Conservation (phyloP, 2,329 filamentous ascomycete species). For the Endothia cerciana region DNA sequence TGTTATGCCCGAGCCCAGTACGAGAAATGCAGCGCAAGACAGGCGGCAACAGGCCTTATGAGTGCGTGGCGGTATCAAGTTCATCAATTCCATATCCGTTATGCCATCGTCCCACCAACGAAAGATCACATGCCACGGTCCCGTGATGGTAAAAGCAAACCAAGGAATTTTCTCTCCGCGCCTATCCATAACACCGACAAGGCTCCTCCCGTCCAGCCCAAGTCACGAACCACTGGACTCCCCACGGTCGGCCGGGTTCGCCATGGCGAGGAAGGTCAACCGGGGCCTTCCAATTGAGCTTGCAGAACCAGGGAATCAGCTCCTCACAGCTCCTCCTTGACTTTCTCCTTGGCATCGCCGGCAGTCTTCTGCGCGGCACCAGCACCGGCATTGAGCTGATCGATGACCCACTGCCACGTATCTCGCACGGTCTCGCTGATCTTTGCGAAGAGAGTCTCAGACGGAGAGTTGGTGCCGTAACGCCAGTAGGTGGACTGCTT, state of each 20-base stretch:
- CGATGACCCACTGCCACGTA: constrained; percentile 55
- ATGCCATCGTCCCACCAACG: constrained; percentile 14
- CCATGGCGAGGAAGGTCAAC: neutral
- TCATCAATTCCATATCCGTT: constrained; percentile 16
- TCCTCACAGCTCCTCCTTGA: constrained; percentile 54
- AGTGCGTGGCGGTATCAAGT: constrained; percentile 27
- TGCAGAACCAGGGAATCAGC: neutral
- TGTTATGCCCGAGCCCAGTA: constrained; percentile 8
- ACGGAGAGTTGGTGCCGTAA: constrained; percentile 71
- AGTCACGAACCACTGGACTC: neutral
- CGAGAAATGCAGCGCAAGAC: constrained; percentile 21
- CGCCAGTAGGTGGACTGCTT: constrained; percentile 77
- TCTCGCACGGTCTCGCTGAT: constrained; percentile 53
- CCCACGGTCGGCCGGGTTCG: neutral
- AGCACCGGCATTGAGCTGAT: constrained; percentile 53
- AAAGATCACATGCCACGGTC: constrained; percentile 18
- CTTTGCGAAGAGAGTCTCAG: constrained; percentile 68
- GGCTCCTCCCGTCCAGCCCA: neutral
- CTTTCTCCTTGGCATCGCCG: constrained; percentile 42
- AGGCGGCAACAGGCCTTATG: neutral
- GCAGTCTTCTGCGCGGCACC: constrained; percentile 55
- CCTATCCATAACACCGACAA: constrained; percentile 12
- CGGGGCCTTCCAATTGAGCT: neutral
- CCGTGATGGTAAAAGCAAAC: constrained; percentile 10
- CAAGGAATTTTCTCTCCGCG: neutral